Conservation (phyloP, 2,329 filamentous ascomycete species). For the Cryphonectria radicalis region DNA sequence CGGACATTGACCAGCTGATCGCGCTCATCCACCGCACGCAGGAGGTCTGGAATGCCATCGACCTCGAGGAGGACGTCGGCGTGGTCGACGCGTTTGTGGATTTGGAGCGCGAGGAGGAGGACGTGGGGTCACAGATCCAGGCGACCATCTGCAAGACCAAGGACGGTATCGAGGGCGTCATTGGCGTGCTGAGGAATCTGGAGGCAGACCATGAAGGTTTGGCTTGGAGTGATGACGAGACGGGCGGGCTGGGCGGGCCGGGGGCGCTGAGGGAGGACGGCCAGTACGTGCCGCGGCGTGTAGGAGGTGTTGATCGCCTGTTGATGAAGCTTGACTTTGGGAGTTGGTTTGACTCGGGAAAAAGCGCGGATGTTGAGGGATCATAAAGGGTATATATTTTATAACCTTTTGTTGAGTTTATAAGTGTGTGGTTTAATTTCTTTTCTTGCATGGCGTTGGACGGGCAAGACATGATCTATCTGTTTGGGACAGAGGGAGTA, state of each 20-base stretch:
- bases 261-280: conserved; percentile 46
- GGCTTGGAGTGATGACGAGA: conserved; percentile 43
- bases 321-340: conserved; percentile 88
- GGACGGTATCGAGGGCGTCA: conserved; percentile 67
- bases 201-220: conserved; percentile 44
- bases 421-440: neutral
- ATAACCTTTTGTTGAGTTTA: neutral
- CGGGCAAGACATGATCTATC: neutral
- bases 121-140: conserved; percentile 67
- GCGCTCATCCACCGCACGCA: conserved; percentile 78
- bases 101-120: conserved; percentile 71
- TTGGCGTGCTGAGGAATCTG: conserved; percentile 55
- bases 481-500: neutral
- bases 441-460: conserved; percentile 18
- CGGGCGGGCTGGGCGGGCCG: conserved; percentile 36
- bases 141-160: conserved; percentile 69
- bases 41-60: conserved; percentile 74
- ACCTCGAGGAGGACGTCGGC: conserved; percentile 81
- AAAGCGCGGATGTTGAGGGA: conserved; percentile 22
- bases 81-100: conserved; percentile 77
- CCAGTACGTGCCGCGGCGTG: conserved; percentile 70
- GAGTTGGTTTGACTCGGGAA: conserved; percentile 51
- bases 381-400: neutral
- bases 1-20: conserved; percentile 80
- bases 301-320: conserved; percentile 80